Conservation (phyloP, 2,329 filamentous ascomycete genomes). For the Cyanodermella asteris region DNA sequence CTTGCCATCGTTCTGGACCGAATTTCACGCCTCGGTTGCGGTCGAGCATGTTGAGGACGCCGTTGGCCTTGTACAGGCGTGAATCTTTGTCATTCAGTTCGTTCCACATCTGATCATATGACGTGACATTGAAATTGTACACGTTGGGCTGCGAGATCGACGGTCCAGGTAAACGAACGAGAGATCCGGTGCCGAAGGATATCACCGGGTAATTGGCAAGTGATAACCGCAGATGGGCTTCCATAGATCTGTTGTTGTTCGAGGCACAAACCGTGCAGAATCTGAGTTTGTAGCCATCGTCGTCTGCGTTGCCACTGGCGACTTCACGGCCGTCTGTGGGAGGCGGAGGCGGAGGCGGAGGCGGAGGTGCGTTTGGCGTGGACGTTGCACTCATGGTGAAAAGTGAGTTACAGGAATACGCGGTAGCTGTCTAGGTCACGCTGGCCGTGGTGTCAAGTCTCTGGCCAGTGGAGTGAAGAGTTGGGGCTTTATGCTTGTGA, state of each 20-base stretch:
- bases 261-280: constrained; percentile 98
- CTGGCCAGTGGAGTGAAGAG: no score
- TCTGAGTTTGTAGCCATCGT: constrained; percentile 62
- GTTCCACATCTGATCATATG: constrained; percentile 83
- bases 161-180: constrained; percentile 80
- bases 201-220: constrained; percentile 82
- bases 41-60: constrained; percentile 85
- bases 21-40: constrained; percentile 83
- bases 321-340: constrained; percentile 9
- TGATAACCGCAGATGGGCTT: constrained; percentile 86
- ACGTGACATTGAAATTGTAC: constrained; percentile 93
- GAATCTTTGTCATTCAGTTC: constrained; percentile 68
- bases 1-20: constrained; percentile 92
- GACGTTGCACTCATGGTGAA: constrained; percentile 19
- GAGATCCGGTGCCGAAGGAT: constrained; percentile 87
- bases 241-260: constrained; percentile 98
- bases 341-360: constrained; percentile 22
- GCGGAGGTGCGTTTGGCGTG: constrained; percentile 21
- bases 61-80: constrained; percentile 74
- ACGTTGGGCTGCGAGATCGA: constrained; percentile 87
- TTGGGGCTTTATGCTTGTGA: no score
- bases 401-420: constrained; percentile 26
- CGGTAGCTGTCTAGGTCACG: no score
- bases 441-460: no score
- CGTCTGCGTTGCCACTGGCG: constrained; percentile 13